Conservation (phyloP, 2,329 filamentous ascomycete genomes). For the Aspergillus cejpii region DNA sequence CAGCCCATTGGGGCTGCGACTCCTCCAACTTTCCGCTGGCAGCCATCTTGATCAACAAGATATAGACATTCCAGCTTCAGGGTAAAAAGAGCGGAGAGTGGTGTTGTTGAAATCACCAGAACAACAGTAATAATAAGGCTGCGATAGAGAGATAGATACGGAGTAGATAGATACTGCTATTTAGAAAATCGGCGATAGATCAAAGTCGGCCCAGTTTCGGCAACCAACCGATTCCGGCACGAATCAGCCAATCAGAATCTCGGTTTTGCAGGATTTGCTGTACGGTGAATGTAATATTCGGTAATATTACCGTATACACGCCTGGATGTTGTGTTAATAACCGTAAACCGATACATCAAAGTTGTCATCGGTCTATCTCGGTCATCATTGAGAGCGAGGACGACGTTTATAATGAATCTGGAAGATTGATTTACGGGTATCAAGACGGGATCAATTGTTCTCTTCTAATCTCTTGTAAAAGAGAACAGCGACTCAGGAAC, state of each 20-base stretch:
- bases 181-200: slow-evolving; percentile 34
- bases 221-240: slow-evolving; percentile 11
- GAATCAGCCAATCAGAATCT: slow-evolving; percentile 27
- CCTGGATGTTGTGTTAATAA: not conserved
- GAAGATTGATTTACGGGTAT: too few relatives aligned
- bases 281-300: slow-evolving; percentile 15
- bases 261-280: slow-evolving; percentile 19
- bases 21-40: slow-evolving; percentile 30
- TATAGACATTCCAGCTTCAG: slow-evolving; percentile 14
- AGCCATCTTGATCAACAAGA: slow-evolving; percentile 30
- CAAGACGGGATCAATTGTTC: too few relatives aligned
- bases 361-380: not conserved
- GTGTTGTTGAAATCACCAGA: slow-evolving; percentile 16
- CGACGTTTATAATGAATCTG: not conserved
- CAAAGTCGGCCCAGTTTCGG: slow-evolving; percentile 17
- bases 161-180: slow-evolving; percentile 17
- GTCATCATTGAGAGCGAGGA: not conserved
- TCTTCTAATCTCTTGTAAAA: too few relatives aligned
- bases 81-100: slow-evolving; percentile 10
- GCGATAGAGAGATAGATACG: slow-evolving; percentile 4
- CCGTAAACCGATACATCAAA: not conserved
- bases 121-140: not conserved
- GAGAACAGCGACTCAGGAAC: not conserved
- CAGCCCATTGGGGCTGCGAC: slow-evolving; percentile 19
- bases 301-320: slow-evolving; percentile 9